phyloP scores from a whole-genome alignment of 129 eudicot genomes.

The Flaveria ramosissima region DNA sequence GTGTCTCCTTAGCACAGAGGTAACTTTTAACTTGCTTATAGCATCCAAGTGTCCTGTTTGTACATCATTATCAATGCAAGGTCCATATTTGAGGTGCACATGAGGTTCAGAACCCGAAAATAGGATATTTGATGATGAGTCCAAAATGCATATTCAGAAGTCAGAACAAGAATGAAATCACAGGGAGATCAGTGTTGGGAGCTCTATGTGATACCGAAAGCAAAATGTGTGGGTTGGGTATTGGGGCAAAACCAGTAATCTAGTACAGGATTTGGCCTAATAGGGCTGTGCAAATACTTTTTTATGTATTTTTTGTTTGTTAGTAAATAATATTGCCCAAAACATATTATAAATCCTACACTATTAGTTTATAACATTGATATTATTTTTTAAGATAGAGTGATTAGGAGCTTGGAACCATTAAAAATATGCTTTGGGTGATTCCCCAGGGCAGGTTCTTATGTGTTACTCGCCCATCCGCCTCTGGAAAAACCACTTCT shows the following conservation, averaged over 20 bases:
- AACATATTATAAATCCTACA: neutral
- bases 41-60: slow-evolving; percentile 6
- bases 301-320: neutral
- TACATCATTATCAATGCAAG: neutral
- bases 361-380: neutral
- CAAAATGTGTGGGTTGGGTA: neutral
- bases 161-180: neutral
- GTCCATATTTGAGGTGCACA: neutral
- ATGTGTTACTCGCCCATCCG: no score
- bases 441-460: no score
- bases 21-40: slow-evolving; percentile 29
- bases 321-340: neutral
- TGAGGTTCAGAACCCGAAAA: neutral
- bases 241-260: neutral
- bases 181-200: neutral
- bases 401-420: no score
- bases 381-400: no score
- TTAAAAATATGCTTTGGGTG: no score
- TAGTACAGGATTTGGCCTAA: neutral
- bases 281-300: neutral
- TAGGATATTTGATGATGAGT: no score
- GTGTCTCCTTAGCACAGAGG: slow-evolving; percentile 93
- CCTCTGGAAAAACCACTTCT: no score
- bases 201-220: neutral
- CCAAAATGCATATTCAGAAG: no score